A percentile compares a stretch with the other conserved stretches of the same genome.
Evolutionary conservation across 345 rosid species (phyloP).

Genomic region (Murraya paniculata): DNA sequence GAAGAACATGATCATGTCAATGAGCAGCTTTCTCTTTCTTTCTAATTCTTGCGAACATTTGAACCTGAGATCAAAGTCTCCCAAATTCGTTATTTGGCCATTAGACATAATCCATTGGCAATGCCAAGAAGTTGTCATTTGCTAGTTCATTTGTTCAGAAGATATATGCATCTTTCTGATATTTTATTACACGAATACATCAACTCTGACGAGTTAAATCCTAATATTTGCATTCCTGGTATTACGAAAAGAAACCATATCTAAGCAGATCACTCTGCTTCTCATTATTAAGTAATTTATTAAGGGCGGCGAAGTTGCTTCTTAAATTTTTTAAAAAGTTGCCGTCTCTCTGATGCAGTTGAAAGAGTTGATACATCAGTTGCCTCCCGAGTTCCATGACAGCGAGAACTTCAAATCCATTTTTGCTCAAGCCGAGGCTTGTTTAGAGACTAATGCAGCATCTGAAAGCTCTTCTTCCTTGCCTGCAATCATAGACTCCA

Average conservation of each 20-base stretch:
- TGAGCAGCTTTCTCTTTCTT: not conserved
- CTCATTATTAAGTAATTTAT: not conserved
- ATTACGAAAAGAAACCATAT: not conserved
- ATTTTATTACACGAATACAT: not conserved
- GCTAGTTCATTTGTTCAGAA: not conserved
- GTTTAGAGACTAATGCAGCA: conserved; percentile 29
- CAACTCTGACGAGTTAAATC: not conserved
- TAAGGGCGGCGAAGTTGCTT: not conserved
- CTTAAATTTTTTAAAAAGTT: conserved; percentile 1
- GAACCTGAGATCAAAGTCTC: not conserved
- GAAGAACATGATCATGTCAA: not conserved
- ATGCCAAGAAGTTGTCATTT: not conserved
- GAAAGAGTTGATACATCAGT: conserved; percentile 50
- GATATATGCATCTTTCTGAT: not conserved
- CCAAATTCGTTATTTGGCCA: not conserved
- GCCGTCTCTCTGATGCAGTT: conserved; percentile 42
- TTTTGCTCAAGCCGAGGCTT: conserved; percentile 54
- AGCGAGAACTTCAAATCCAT: conserved; percentile 54
- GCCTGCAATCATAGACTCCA: conserved; percentile 17
- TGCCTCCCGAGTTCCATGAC: conserved; percentile 53
- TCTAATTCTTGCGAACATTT: not conserved
- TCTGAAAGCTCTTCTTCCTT: conserved; percentile 34
- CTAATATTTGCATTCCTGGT: not conserved
- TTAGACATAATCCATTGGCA: not conserved
- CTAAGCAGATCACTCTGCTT: not conserved